phyloP scores from a whole-genome alignment of 495 filamentous ascomycete species.

The Aspergillus sclerotiicarbonarius region DNA sequence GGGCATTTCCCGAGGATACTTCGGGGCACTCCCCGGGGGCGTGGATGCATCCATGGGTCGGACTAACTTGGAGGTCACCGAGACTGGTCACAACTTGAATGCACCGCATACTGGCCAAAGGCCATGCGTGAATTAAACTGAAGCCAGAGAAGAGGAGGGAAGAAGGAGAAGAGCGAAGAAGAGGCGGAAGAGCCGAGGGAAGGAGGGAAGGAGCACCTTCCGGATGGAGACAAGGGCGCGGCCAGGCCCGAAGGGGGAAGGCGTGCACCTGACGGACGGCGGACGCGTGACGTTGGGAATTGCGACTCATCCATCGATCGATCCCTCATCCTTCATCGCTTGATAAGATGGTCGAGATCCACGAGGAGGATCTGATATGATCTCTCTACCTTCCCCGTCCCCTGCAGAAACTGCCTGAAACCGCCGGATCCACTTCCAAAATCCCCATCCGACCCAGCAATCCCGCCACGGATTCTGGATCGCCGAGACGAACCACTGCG shows the following conservation, averaged over 20 bases:
- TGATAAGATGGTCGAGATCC: neutral
- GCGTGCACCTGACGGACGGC: neutral
- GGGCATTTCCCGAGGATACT: neutral
- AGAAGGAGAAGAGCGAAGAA: neutral
- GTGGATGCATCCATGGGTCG: neutral
- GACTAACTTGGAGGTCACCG: neutral
- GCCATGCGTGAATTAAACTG: neutral
- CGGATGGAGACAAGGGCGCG: neutral
- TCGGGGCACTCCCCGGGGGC: neutral
- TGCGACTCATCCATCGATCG: neutral
- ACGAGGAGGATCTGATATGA: slow-evolving; percentile 4
- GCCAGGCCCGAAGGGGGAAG: neutral
- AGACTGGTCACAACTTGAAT: no score
- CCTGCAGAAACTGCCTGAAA: neutral
- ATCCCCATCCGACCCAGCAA: slow-evolving; percentile 16
- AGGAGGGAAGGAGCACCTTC: neutral
- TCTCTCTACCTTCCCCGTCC: neutral
- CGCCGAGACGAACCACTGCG: slow-evolving; percentile 22
- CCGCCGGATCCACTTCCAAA: neutral
- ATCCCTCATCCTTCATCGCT: neutral
- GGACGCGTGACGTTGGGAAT: neutral
- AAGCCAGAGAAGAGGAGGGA: neutral
- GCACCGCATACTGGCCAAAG: neutral
- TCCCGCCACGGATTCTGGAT: slow-evolving; percentile 15
- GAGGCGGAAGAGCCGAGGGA: neutral